These are phyloP conservation scores for Boletus rufocinnamomeus DNA, from an alignment of 768 basidiomycete species.

Conservation along the genomic window DNA sequence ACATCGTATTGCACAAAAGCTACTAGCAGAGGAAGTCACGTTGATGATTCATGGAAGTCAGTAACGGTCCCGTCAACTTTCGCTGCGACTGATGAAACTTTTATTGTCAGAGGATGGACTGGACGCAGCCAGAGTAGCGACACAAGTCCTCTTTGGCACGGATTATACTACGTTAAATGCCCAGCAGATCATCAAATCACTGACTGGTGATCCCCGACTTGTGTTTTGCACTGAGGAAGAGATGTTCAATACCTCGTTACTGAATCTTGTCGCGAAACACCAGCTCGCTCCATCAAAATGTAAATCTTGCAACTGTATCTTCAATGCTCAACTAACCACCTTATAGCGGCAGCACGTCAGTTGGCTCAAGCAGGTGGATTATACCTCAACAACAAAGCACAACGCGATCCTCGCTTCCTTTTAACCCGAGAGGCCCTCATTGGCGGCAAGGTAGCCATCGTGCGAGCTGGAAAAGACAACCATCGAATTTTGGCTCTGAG, in stretches of 20 bases:
- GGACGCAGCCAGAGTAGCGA: conserved; percentile 45
- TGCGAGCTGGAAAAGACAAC: conserved; percentile 77
- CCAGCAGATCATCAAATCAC: conserved; percentile 57
- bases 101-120: conserved; percentile 39
- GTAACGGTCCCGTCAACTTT: conserved; percentile 15
- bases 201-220: conserved; percentile 68
- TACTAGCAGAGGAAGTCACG: conserved; percentile 60
- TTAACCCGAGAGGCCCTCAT: conserved; percentile 52
- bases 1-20: conserved; percentile 48
- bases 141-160: conserved; percentile 46
- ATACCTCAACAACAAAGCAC: conserved; percentile 65
- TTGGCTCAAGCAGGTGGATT: conserved; percentile 67
- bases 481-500: conserved; percentile 53
- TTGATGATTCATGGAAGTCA: conserved; percentile 59
- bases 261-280: conserved; percentile 61
- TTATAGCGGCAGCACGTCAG: conserved; percentile 61
- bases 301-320: conserved; percentile 37
- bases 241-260: conserved; percentile 52
- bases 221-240: conserved; percentile 51
- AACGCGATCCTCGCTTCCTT: conserved; percentile 50
- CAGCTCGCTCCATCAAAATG: conserved; percentile 65
- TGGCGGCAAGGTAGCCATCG: conserved; percentile 59
- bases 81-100: conserved; percentile 1
- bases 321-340: conserved; percentile 9
- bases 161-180: conserved; percentile 48